Conservation (phyloP, 2,329 filamentous ascomycete species). For the Aspergillus caelatus region DNA sequence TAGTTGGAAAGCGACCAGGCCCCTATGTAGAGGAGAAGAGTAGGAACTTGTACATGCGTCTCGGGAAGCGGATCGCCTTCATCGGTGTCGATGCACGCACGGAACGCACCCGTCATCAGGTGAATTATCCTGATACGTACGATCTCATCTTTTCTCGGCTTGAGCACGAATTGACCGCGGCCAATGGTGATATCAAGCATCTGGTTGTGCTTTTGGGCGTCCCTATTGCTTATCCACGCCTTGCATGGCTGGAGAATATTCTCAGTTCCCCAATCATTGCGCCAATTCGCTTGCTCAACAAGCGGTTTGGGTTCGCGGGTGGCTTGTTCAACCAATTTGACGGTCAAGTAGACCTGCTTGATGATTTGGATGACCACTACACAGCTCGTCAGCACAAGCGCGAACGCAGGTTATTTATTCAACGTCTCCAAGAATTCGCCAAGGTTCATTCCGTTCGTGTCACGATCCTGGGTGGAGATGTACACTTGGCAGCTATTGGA, state of each 20-base stretch:
- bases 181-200: constrained; percentile 63
- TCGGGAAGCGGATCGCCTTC: constrained; percentile 67
- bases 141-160: constrained; percentile 61
- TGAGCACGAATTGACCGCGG: constrained; percentile 52
- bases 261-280: constrained; percentile 83
- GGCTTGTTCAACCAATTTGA: constrained; percentile 93
- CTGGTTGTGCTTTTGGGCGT: constrained; percentile 67
- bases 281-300: constrained; percentile 85
- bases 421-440: constrained; percentile 63
- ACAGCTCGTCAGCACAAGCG: constrained; percentile 88
- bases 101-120: constrained; percentile 85
- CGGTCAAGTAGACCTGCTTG: constrained; percentile 68
- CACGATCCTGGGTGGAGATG: constrained; percentile 66
- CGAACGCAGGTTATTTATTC: constrained; percentile 74
- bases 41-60: constrained; percentile 64
- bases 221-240: constrained; percentile 70
- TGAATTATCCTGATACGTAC: constrained; percentile 78
- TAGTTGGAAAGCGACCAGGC: constrained; percentile 73
- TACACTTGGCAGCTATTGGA: constrained; percentile 65
- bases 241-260: constrained; percentile 97
- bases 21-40: constrained; percentile 66
- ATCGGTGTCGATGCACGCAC: constrained; percentile 63
- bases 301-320: constrained; percentile 83
- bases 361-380: constrained; percentile 73
- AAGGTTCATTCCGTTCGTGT: constrained; percentile 60